Evolutionary conservation across 176 grass and related monocot genomes (phyloP), one percentile per base, ranked within the genome.

Genomic region (Ensete ventricosum): DNA sequence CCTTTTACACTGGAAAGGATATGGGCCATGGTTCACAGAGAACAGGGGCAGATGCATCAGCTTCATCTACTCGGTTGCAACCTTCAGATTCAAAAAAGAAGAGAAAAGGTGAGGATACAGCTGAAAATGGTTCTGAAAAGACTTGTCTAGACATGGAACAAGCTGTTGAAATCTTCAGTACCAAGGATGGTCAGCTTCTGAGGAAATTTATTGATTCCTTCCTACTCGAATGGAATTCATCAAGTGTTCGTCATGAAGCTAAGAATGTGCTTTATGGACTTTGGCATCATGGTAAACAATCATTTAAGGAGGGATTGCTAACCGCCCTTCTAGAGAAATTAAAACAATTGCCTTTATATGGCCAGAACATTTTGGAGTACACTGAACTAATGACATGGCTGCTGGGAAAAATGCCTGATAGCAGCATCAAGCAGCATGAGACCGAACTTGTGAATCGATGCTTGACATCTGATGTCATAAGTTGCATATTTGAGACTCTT

Each of bases 1-100:
- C 94, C 71, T 93, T 93, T 62, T 89, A 98, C 84, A 89, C 90
- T 67, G 94, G 90, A 68, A 98, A 98, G 77, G 94, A 93, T 69
- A 73, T 77, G 68, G 74, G 82, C 73, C 87, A 86, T 80, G 74
- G 43, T 20, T 77, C 76, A 59, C 83, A 93, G 34, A 93, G 88
- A 83, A 19, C 78, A 54, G 63, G 73, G 77, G 77, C 55, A 71
- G 86, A 87, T 81, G 62, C 73, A 19, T 88, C 84, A 66, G 63
- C 59, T 84, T 79, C 72, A 34, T 81, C 82, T 75, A 71, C 77
- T 77, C 82, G 94, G 24, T 86, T 84, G 48, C 86, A 89, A 54
- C 52, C 81, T 51, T 85, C 78, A 62, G 90, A 93, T 76, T 81
- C 77, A 60, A 98, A 93, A 81, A 98, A 91, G 84, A 98, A 92